Evolutionary conservation across 352 stramenopile species (phyloP).

Genomic region (Globisporangium barbulae): DNA sequence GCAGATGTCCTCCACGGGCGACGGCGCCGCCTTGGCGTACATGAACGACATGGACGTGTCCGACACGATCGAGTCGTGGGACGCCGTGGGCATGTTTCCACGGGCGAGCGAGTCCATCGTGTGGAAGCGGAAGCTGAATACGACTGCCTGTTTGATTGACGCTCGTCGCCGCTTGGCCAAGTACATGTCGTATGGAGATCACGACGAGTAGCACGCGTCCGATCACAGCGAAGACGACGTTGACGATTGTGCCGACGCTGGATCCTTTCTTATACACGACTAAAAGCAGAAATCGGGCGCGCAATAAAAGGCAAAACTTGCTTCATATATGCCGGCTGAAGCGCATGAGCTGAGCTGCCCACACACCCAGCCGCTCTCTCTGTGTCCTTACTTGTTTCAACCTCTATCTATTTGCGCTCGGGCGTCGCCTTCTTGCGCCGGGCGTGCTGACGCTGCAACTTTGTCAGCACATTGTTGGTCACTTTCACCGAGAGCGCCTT

Average conservation of each 20-base stretch:
- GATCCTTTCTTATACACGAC: slow-evolving; percentile 20
- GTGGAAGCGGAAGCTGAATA: slow-evolving; percentile 41
- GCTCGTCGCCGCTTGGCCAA: slow-evolving; percentile 6
- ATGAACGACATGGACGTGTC: slow-evolving; percentile 48
- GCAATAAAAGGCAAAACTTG: slow-evolving; percentile 4
- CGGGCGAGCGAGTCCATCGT: slow-evolving; percentile 30
- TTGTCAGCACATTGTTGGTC: slow-evolving; percentile 70
- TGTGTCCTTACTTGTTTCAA: neutral
- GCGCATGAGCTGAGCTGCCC: neutral
- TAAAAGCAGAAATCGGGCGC: neutral
- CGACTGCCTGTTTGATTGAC: slow-evolving; percentile 22
- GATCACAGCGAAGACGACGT: slow-evolving; percentile 28
- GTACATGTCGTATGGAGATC: slow-evolving; percentile 21
- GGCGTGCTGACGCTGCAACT: slow-evolving; percentile 68
- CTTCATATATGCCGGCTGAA: neutral
- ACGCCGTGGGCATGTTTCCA: slow-evolving; percentile 32
- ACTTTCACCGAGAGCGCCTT: slow-evolving; percentile 69
- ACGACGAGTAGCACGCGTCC: slow-evolving; percentile 26
- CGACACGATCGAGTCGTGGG: slow-evolving; percentile 29
- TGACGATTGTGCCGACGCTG: slow-evolving; percentile 26
- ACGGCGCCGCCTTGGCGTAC: slow-evolving; percentile 43
- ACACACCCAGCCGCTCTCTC: neutral
- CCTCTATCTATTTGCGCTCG: slow-evolving; percentile 11
- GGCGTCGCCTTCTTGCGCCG: slow-evolving; percentile 47
- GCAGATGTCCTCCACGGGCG: slow-evolving; percentile 30